phyloP scores from a whole-genome alignment of 371 early-diverging fungal genomes.

The Mucor lusitanicus region DNA sequence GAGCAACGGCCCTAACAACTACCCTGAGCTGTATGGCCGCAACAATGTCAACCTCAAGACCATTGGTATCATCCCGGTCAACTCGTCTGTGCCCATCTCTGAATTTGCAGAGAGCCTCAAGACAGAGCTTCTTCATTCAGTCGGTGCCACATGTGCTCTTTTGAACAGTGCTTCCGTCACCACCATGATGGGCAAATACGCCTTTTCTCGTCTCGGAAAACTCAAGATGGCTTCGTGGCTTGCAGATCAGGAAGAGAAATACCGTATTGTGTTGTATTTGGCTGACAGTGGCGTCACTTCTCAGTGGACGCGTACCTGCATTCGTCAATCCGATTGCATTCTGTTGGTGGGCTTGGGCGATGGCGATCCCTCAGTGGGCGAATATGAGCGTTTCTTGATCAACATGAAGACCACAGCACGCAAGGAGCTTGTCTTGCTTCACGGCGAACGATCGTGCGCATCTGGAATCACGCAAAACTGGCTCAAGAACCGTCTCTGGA shows the following conservation, averaged over 20 bases:
- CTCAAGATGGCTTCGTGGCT: constrained; percentile 92
- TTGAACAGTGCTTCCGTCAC: constrained; percentile 83
- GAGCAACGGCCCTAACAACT: constrained; percentile 7
- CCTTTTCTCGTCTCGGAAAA: constrained; percentile 88
- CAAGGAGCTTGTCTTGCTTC: constrained; percentile 92
- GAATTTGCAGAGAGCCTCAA: constrained; percentile 88
- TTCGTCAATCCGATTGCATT: constrained; percentile 96
- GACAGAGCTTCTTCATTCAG: constrained; percentile 67
- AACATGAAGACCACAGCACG: constrained; percentile 96
- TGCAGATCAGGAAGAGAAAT: constrained; percentile 90
- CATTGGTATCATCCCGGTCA: constrained; percentile 90
- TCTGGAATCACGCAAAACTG: constrained; percentile 89
- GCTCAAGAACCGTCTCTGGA: constrained; percentile 93
- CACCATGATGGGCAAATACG: constrained; percentile 86
- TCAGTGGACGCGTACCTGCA: constrained; percentile 95
- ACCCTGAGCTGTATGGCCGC: constrained; percentile 59
- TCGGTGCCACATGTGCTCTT: constrained; percentile 75
- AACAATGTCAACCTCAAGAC: constrained; percentile 93
- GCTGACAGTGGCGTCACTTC: constrained; percentile 91
- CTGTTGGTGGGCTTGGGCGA: constrained; percentile 90
- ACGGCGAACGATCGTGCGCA: constrained; percentile 72
- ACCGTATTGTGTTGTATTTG: constrained; percentile 87
- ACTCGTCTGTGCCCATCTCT: constrained; percentile 76
- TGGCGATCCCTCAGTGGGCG: constrained; percentile 87
- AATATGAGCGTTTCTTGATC: constrained; percentile 88